Percentiles rank a stretch among this genome's conserved stretches.
These are phyloP conservation scores for Pseudogymnoascus sp. DNA, from an alignment of 2,329 filamentous ascomycete genomes.

Conservation along the genomic window DNA sequence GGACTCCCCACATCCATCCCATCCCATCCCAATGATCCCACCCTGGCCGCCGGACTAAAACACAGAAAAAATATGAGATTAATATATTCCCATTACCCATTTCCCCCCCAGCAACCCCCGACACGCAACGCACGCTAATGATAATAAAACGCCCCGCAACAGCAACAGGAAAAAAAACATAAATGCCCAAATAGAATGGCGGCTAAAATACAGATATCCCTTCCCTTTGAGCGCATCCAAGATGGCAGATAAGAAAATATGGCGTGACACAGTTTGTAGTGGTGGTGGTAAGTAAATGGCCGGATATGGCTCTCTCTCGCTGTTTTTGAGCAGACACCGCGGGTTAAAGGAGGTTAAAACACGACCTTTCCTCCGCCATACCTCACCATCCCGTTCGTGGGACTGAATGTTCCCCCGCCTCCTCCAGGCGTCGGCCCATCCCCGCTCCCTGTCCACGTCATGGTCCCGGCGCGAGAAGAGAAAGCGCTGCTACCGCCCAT, in stretches of 20 bases:
- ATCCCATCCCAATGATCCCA: neutral
- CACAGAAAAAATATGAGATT: neutral
- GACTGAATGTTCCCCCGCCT: neutral
- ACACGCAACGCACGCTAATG: neutral
- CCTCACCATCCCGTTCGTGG: neutral
- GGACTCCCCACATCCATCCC: neutral
- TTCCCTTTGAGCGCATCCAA: neutral
- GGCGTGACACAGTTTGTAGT: neutral
- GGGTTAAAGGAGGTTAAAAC: neutral
- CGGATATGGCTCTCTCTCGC: neutral
- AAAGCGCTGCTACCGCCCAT: slow-evolving; percentile 17
- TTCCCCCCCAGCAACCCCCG: neutral
- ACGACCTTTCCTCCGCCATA: neutral
- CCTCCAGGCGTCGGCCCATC: neutral
- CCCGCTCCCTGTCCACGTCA: slow-evolving; percentile 17
- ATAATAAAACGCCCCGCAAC: neutral
- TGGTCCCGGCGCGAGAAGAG: slow-evolving; percentile 27
- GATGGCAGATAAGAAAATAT: slow-evolving; percentile 2
- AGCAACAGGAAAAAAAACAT: neutral
- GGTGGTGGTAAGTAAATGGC: neutral
- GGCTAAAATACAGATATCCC: slow-evolving; percentile 5
- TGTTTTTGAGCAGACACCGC: neutral
- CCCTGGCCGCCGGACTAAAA: neutral
- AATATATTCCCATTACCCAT: neutral
- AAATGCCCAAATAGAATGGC: neutral